Base-by-base conservation (phyloP, 441 rosid genomes). In the Codiaeum variegatum region DNA sequence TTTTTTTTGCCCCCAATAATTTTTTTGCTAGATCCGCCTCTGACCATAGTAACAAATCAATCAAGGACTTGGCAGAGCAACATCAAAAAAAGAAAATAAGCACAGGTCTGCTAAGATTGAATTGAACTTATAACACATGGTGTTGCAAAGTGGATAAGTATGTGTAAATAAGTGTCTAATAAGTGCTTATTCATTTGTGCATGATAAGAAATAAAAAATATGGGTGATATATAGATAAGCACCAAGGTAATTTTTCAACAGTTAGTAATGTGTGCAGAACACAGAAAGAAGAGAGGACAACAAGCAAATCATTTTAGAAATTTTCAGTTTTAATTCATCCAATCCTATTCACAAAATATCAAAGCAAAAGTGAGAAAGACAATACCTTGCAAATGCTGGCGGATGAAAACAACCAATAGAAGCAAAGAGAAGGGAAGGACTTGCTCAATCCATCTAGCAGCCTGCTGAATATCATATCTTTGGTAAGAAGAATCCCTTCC, bases 361-460 rank as follows among this genome's bases (percentile, higher is more conserved):
- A 32, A 44, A 58, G 3, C 5, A 70, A 49, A 18, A 62, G 61
- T 31, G 2, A 40, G 72, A 31, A 10, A 15, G 49, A 61, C 10
- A 28, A 67, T 76, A 90, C 95, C 95, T 87, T 88, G 95, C 78
- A 90, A 83, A 84, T 90, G 95, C 80, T 88, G 95, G 68, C 95
- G 88, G 67, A 90, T 90, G 79, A 90, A 90, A 70, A 88, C 91
- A 38, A 90, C 88, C 83, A 90, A 71, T 19, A 90, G 88, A 78
- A 90, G 91, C 86, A 90, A 75, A 69, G 92, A 90, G 36, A 90
- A 90, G 0, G 95, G 95, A 24, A 90, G 91, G 56, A 88, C 82
- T 81, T 90, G 92, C 82, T 90, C 95, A 66, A 90, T 83, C 92
- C 89, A 90, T 77, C 95, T 84, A 3, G 95, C 92, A 72, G 92